Base-by-base conservation (phyloP, 495 filamentous ascomycete genomes). In the Xylaria nigripes region DNA sequence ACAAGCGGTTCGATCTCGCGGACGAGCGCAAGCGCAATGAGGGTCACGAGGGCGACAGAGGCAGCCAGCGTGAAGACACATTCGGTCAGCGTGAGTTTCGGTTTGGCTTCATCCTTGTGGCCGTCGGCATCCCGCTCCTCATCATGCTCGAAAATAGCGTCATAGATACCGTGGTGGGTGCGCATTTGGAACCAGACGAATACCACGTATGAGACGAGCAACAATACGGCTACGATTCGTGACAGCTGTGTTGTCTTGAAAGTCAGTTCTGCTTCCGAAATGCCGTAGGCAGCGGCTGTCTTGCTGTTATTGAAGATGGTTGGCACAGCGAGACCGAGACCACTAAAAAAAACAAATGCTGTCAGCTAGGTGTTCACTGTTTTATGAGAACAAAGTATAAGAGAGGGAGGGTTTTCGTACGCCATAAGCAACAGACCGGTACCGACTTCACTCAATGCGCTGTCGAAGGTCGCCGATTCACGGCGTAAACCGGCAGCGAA, bases 1-100 rank as follows among this genome's bases (percentile, higher is more conserved):
- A 95, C 89, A 9, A 96, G 83, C 59, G 67, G 77, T 45, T 84
- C 76, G 57, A 96, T 96, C 58, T 95, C 76, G 48, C 83, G 71
- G 40, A 96, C 91, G 30, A 96, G 72, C 64, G 86, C 86, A 13
- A 92, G 81, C 25, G 91, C 86, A 45, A 90, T 86, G 64, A 96
- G 68, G 23, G 84, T 81, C 19, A 97, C 92, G 48, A 83, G 85
- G 0, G 84, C 70, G 16, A 96, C 72, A 1, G 87, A 73, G 43
- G 93, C 56, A 6, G 70, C 60, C 2, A 94, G 74, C 3, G 86
- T 86, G 16, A 95, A 4, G 19, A 86, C 21, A 53, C 83, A 84
- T 64, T 96, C 92, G 22, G 81, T 76, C 13, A 92, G 71, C 0
- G 92, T 95, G 38, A 96, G 82, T 56, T 94, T 92, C 32, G 68